A percentile compares a stretch with the other conserved stretches of the same genome.
phyloP scores from a whole-genome alignment of 345 rosid species.

The Erysimum cheiranthoides region DNA sequence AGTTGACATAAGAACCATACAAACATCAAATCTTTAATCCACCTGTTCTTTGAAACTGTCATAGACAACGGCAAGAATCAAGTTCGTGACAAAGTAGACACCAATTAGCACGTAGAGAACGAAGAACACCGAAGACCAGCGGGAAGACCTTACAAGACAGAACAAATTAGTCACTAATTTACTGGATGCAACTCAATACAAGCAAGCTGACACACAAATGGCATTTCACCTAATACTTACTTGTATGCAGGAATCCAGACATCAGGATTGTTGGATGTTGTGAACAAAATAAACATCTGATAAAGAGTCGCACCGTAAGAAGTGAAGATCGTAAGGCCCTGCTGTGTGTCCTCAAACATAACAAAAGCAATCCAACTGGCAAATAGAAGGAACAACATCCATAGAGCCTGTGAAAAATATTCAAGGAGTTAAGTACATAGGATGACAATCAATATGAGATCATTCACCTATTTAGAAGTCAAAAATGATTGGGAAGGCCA shows the following conservation, averaged over 20 bases:
- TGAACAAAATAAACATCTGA: conserved; percentile 87
- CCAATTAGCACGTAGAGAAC: conserved; percentile 85
- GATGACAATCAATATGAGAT: conserved; percentile 25
- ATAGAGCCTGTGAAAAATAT: conserved; percentile 73
- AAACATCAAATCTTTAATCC: conserved; percentile 24
- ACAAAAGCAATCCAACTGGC: conserved; percentile 96
- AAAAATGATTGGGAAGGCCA: conserved; percentile 44
- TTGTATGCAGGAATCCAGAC: conserved; percentile 98
- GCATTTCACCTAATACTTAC: conserved; percentile 60
- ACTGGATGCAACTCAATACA: conserved; percentile 31
- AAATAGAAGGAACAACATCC: conserved; percentile 85
- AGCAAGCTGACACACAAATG: conserved; percentile 11
- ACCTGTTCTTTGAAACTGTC: conserved; percentile 98
- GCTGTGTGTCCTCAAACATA: conserved; percentile 93
- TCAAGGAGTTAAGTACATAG: conserved; percentile 32
- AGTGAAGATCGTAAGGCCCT: conserved; percentile 71
- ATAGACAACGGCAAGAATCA: conserved; percentile 97
- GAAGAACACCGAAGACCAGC: conserved; percentile 84
- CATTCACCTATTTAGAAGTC: neutral
- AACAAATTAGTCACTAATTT: conserved; percentile 27
- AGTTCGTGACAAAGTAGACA: conserved; percentile 95
- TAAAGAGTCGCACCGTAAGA: conserved; percentile 85
- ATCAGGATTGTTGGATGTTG: conserved; percentile 98
- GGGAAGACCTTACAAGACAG: conserved; percentile 70
- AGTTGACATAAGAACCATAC: conserved; percentile 16